Evolutionary conservation across 225 moss, liverwort and hornwort genomes (phyloP).

Genomic region (Physcomitrium patens): DNA sequence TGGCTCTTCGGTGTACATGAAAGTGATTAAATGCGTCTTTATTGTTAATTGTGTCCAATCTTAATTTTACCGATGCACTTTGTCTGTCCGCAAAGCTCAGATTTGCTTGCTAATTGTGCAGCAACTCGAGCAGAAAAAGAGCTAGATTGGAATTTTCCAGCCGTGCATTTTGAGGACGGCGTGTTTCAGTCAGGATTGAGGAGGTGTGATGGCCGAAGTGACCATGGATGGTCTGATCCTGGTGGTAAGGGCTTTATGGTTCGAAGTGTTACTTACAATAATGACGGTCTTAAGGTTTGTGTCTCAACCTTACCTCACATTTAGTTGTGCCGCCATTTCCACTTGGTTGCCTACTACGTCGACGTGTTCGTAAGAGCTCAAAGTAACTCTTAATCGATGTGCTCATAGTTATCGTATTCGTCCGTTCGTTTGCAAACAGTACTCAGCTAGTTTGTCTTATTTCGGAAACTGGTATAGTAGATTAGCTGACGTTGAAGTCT

Average conservation of each 20-base stretch:
- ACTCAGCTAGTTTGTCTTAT: background rate
- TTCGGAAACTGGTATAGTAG: background rate
- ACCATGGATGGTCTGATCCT: conserved; percentile 81
- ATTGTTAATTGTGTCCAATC: background rate
- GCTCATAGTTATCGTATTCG: background rate
- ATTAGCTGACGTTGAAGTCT: conserved; percentile 22
- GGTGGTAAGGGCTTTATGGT: conserved; percentile 78
- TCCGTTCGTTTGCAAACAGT: background rate
- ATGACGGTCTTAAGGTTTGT: conserved; percentile 71
- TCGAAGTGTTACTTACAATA: conserved; percentile 62
- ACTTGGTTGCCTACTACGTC: background rate
- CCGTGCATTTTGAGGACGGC: conserved; percentile 42
- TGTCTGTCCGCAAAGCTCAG: conserved; percentile 6
- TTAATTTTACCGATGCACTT: conserved; percentile 5
- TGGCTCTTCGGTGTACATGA: background rate
- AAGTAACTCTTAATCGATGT: background rate
- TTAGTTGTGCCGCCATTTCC: background rate
- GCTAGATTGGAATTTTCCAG: conserved; percentile 38
- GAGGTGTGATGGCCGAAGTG: conserved; percentile 44
- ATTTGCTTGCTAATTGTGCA: conserved; percentile 34
- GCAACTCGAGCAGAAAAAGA: conserved; percentile 60
- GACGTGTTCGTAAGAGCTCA: background rate
- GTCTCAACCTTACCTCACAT: conserved; percentile 9
- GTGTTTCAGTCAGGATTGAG: conserved; percentile 65
- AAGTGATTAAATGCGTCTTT: conserved; percentile 10